A percentile compares a stretch with the other conserved stretches of the same genome.
phyloP scores from a whole-genome alignment of 306 rosid genomes.

The Sesbania bispinosa region DNA sequence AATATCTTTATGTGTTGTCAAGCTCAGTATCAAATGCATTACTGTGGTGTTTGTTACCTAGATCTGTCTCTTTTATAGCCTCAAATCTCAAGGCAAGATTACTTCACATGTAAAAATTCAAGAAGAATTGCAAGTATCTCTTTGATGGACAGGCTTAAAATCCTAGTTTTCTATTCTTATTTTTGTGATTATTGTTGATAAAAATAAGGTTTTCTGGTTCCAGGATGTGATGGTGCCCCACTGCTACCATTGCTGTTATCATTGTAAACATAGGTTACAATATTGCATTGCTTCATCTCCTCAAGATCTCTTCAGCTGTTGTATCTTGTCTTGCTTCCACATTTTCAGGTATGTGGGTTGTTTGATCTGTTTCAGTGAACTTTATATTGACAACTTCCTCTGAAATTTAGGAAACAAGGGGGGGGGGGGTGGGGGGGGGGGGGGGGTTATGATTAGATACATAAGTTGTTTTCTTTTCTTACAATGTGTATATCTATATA shows the following conservation, averaged over 20 bases:
- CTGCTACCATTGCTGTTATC: conserved; percentile 40
- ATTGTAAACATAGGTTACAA: conserved; percentile 54
- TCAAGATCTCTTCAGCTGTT: conserved; percentile 89
- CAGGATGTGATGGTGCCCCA: conserved; percentile 63
- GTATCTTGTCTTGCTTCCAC: conserved; percentile 88
- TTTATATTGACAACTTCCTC: neutral
- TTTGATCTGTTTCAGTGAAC: neutral
- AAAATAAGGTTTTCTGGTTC: conserved; percentile 14
- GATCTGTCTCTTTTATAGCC: neutral
- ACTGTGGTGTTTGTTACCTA: neutral
- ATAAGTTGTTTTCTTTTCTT: neutral
- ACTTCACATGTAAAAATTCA: neutral
- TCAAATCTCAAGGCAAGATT: neutral
- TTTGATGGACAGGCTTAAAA: neutral
- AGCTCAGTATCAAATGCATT: conserved; percentile 7
- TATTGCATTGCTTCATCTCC: conserved; percentile 81
- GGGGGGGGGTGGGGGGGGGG: no score
- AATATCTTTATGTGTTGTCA: neutral
- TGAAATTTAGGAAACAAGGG: no score
- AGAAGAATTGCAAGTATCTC: neutral
- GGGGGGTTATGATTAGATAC: no score
- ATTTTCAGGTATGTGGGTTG: conserved; percentile 60
- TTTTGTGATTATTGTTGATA: neutral
- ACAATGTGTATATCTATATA: neutral
- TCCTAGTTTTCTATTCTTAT: neutral